These are phyloP conservation scores for Ephemerocybe angulata DNA, from an alignment of 768 basidiomycete genomes.

Conservation along the genomic window DNA sequence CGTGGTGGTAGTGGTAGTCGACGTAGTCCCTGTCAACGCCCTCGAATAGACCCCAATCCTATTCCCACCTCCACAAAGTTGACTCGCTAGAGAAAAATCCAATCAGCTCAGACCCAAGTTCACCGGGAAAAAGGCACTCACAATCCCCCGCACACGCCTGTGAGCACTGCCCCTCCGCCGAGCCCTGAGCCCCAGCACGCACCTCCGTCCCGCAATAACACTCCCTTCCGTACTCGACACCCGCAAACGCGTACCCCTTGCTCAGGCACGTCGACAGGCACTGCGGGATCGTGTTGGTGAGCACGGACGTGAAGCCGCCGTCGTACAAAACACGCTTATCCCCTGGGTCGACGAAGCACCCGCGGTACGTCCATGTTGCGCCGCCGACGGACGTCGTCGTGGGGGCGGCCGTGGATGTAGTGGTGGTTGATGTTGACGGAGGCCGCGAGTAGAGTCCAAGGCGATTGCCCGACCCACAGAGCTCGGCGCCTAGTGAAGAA, in stretches of 20 bases:
- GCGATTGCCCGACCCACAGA: slow-evolving; percentile 28
- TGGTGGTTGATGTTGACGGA: slow-evolving; percentile 5
- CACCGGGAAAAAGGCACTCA: slow-evolving; percentile 19
- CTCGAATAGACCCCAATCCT: not conserved
- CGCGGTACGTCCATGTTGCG: slow-evolving; percentile 17
- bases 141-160: slow-evolving; percentile 31
- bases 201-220: slow-evolving; percentile 29
- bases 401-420: slow-evolving; percentile 9
- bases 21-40: not conserved
- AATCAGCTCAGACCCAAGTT: slow-evolving; percentile 14
- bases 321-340: slow-evolving; percentile 2
- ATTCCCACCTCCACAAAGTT: not conserved
- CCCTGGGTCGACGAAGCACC: slow-evolving; percentile 17
- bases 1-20: not conserved
- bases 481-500: slow-evolving; percentile 21
- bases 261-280: slow-evolving; percentile 26
- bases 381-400: slow-evolving; percentile 14
- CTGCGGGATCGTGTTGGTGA: slow-evolving; percentile 23
- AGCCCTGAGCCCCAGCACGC: slow-evolving; percentile 14
- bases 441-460: slow-evolving; percentile 21
- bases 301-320: slow-evolving; percentile 5
- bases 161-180: slow-evolving; percentile 26
- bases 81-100: not conserved
- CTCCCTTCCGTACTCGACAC: slow-evolving; percentile 28
- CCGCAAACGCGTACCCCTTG: slow-evolving; percentile 21